These are phyloP conservation scores for Scheffersomyces titani DNA, from an alignment of 1,139 yeast species.

Conservation along the genomic window DNA sequence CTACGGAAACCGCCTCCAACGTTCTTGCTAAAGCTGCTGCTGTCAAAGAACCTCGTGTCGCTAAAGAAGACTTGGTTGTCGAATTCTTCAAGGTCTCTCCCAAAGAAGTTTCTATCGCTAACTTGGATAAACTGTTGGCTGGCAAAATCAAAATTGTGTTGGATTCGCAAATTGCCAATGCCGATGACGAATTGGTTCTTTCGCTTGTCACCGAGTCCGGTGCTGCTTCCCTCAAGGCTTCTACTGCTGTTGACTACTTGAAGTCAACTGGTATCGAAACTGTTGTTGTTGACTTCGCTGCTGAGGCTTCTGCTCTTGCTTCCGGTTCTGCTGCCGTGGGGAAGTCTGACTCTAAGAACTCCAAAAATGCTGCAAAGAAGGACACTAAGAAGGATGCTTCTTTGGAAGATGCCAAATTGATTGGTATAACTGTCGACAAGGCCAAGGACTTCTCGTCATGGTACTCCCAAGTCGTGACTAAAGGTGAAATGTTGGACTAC, in stretches of 20 bases:
- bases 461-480: conserved; percentile 94
- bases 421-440: conserved; percentile 96
- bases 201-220: conserved; percentile 61
- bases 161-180: conserved; percentile 54
- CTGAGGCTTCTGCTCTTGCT: conserved; percentile 31
- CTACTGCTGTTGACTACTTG: conserved; percentile 54
- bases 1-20: conserved; percentile 70
- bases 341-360: conserved; percentile 5
- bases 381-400: conserved; percentile 50
- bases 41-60: conserved; percentile 86
- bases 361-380: conserved; percentile 20
- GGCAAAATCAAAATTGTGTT: conserved; percentile 67
- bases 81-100: conserved; percentile 66
- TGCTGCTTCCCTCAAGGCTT: conserved; percentile 57
- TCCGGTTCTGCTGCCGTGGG: conserved; percentile 28
- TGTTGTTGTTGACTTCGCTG: conserved; percentile 58
- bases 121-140: conserved; percentile 53
- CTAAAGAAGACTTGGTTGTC: conserved; percentile 74
- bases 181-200: conserved; percentile 45
- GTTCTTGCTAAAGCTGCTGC: conserved; percentile 66
- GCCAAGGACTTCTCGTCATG: conserved; percentile 90
- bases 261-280: conserved; percentile 58
- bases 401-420: conserved; percentile 85
- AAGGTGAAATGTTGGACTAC: conserved; percentile 98
- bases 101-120: conserved; percentile 67